phyloP scores from a whole-genome alignment of 2,329 filamentous ascomycete species.

The Xylaria polymorpha region DNA sequence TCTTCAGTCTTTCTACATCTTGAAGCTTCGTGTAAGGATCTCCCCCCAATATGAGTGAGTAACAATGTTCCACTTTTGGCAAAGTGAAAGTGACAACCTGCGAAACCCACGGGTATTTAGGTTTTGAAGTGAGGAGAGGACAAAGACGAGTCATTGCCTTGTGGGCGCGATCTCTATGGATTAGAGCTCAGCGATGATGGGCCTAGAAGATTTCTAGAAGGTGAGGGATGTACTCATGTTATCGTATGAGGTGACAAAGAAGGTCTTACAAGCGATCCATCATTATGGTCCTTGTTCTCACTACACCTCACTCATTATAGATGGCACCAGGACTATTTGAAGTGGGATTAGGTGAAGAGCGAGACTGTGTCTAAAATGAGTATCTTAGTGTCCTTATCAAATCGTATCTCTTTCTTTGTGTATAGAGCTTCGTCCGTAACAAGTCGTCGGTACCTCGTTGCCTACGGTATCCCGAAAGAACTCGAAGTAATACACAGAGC shows the following conservation, averaged over 20 bases:
- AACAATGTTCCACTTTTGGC: conserved; percentile 33
- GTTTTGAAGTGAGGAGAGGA: conserved; percentile 22
- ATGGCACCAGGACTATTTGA: background rate
- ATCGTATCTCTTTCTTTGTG: conserved; percentile 6
- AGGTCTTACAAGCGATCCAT: conserved; percentile 24
- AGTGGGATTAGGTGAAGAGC: conserved; percentile 17
- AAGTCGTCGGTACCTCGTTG: background rate
- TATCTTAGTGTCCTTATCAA: background rate
- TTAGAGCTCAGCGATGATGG: conserved; percentile 13
- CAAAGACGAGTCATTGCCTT: conserved; percentile 34
- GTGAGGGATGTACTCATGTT: conserved; percentile 40
- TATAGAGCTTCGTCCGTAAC: background rate
- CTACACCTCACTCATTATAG: conserved; percentile 17
- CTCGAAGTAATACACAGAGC: background rate
- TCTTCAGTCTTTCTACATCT: conserved; percentile 35
- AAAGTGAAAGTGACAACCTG: conserved; percentile 13
- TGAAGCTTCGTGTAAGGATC: conserved; percentile 32
- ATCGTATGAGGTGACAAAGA: conserved; percentile 42
- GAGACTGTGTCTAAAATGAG: conserved; percentile 24
- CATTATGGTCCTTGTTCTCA: conserved; percentile 27
- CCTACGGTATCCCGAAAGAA: background rate
- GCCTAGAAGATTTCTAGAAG: conserved; percentile 43
- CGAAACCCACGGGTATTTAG: conserved; percentile 18
- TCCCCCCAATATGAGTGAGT: conserved; percentile 35
- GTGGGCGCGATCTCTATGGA: conserved; percentile 7